phyloP scores from a whole-genome alignment of 345 rosid genomes.

The Corchorus olitorius region DNA sequence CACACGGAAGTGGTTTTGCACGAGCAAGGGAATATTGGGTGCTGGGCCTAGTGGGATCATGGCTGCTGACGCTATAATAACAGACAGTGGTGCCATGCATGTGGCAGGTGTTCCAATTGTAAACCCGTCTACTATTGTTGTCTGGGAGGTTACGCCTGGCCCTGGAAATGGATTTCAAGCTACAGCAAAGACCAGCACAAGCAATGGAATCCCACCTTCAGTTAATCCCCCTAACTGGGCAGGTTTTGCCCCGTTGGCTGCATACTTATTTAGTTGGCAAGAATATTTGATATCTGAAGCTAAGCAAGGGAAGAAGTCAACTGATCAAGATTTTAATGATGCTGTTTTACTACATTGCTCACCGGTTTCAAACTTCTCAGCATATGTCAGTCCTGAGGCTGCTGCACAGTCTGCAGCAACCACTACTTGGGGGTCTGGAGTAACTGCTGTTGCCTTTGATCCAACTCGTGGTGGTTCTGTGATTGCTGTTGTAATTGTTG shows the following conservation, averaged over 20 bases:
- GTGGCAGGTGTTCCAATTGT: constrained; percentile 99
- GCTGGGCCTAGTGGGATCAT: constrained; percentile 99
- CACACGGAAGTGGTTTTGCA: constrained; percentile 81
- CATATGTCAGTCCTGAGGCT: constrained; percentile 98
- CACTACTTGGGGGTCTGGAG: constrained; percentile 99
- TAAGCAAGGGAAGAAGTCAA: constrained; percentile 68
- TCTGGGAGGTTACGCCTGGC: constrained; percentile 99
- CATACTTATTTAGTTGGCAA: constrained; percentile 96
- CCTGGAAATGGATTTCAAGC: constrained; percentile 92
- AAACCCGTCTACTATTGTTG: constrained; percentile 97
- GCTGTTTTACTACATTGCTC: constrained; percentile 84
- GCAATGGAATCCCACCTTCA: constrained; percentile 82
- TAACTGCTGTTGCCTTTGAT: constrained; percentile 99
- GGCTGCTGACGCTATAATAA: constrained; percentile 99
- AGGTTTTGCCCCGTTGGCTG: constrained; percentile 97
- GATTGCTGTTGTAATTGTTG: constrained; percentile 95
- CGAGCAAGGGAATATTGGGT: constrained; percentile 98
- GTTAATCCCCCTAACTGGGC: constrained; percentile 89
- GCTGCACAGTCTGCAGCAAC: constrained; percentile 98
- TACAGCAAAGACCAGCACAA: constrained; percentile 58
- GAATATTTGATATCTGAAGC: constrained; percentile 82
- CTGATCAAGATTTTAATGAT: constrained; percentile 69
- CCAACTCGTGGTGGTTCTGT: constrained; percentile 99
- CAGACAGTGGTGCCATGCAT: constrained; percentile 97
- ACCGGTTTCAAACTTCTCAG: constrained; percentile 98